phyloP scores from a whole-genome alignment of 352 stramenopile species.

The Pythium volutum region DNA sequence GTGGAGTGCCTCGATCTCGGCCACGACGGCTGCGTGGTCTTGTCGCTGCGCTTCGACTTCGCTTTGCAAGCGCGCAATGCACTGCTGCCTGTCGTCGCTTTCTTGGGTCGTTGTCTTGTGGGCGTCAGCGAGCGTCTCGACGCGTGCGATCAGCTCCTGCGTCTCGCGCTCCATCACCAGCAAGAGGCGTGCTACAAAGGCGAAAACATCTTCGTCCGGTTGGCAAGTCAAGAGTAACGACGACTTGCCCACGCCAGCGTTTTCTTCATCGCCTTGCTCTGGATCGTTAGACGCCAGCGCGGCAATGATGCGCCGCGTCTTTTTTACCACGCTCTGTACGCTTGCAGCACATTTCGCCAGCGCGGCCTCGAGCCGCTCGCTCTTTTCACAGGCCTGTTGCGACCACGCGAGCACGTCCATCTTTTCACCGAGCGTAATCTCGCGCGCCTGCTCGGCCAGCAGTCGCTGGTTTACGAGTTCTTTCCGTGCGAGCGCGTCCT shows the following conservation, averaged over 20 bases:
- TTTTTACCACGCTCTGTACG: slow-evolving; percentile 26
- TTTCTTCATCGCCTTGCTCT: not conserved
- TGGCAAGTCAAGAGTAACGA: not conserved
- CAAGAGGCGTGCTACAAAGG: not conserved
- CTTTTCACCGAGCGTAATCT: slow-evolving; percentile 64
- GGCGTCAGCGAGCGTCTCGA: slow-evolving; percentile 18
- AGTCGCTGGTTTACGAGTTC: slow-evolving; percentile 41
- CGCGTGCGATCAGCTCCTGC: slow-evolving; percentile 1
- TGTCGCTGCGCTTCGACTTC: slow-evolving; percentile 35
- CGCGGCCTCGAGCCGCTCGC: slow-evolving; percentile 38
- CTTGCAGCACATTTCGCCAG: slow-evolving; percentile 29
- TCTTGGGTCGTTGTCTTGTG: slow-evolving; percentile 20
- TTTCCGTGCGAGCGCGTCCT: slow-evolving; percentile 37
- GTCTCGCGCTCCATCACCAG: slow-evolving; percentile 9
- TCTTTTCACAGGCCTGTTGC: slow-evolving; percentile 52
- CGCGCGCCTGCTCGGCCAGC: slow-evolving; percentile 51
- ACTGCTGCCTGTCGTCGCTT: slow-evolving; percentile 22
- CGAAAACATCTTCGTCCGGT: not conserved
- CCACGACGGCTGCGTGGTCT: slow-evolving; percentile 34
- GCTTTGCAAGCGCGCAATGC: slow-evolving; percentile 24
- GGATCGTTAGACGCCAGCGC: not conserved
- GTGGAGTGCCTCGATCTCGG: slow-evolving; percentile 47
- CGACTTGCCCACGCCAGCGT: not conserved
- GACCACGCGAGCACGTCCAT: slow-evolving; percentile 60
- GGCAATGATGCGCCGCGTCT: slow-evolving; percentile 17